Evolutionary conservation across 768 basidiomycete genomes (phyloP), one percentile per base, ranked within the genome.

Genomic region (Podaxis sp.): DNA sequence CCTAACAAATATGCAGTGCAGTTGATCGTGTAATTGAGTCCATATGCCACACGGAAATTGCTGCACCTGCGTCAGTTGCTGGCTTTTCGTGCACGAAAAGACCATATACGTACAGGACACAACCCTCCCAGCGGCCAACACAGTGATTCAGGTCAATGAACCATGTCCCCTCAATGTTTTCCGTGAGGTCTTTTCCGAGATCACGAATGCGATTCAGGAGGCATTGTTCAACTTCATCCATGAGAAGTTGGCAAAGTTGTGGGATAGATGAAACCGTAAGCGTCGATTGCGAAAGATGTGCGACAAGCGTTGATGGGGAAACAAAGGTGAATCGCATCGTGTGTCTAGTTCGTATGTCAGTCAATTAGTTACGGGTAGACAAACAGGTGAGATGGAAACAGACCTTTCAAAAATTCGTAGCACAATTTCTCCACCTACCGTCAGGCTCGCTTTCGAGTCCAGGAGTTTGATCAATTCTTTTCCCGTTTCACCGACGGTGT

Each of bases 71-170:
- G 13, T 11, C 18, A 48, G 23, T 21, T 23, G 13, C 21, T 25
- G 42, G 9, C 5, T 7, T 1, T 38, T 14, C 36, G n/a, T 18
- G 50, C 36, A 48, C 36, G 4, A 56, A 28, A 38, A 57, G 61
- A 23, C 28, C 48, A n/a, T 16, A 44, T 18, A 81, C 90, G 71
- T 67, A 91, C 91, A 91, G 63, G 18, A 87, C 84, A 63, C 82
- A 86, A 2, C 89, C 88, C 64, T 91, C 90, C 90, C 91, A 92
- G 67, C 89, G 79, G 5, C 89, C 91, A 23, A 93, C 82, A 47
- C 86, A 86, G 59, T 84, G 83, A 57, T 88, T 80, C 48, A 83
- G 69, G 65, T 93, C 91, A 25, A 92, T 84, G 63, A 93, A 89
- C 91, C 91, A 93, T 1, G 84, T 86, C 13, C 86, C 87, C 48